Percentiles rank a stretch among this genome's conserved stretches.
Conservation (phyloP, 73 alveolate species). For the Paramecium sexaurelia region DNA sequence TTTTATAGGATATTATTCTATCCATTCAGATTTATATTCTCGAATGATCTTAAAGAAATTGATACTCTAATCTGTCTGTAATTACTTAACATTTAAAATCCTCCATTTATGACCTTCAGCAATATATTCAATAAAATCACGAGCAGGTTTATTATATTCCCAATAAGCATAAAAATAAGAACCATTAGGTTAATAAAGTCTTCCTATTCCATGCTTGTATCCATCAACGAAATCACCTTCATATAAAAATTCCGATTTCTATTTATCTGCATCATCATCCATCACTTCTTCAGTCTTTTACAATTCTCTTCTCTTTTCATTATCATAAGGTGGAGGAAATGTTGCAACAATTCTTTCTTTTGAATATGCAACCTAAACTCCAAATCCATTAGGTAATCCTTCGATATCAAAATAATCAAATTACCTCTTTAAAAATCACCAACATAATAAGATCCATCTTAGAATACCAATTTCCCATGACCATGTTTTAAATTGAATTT, state of each 20-base stretch:
- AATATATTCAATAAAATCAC: conserved; percentile 31
- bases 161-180: conserved; percentile 54
- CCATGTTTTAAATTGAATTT: conserved; percentile 56
- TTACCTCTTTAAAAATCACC: conserved; percentile 57
- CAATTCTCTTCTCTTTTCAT: neutral
- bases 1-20: neutral
- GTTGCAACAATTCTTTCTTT: conserved; percentile 21
- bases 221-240: conserved; percentile 68
- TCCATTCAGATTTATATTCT: neutral
- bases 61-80: neutral
- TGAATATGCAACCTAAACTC: conserved; percentile 47
- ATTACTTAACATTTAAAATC: neutral
- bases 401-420: neutral
- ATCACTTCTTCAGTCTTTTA: neutral
- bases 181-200: conserved; percentile 55
- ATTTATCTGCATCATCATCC: neutral
- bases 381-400: conserved; percentile 66
- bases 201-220: conserved; percentile 60
- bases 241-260: conserved; percentile 32
- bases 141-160: conserved; percentile 53
- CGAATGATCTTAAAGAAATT: neutral
- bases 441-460: conserved; percentile 54
- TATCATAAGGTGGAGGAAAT: conserved; percentile 15
- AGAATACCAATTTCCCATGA: conserved; percentile 28
- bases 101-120: conserved; percentile 47